phyloP scores from a whole-genome alignment of 2,329 filamentous ascomycete species.

The Thermochaetoides dissita region DNA sequence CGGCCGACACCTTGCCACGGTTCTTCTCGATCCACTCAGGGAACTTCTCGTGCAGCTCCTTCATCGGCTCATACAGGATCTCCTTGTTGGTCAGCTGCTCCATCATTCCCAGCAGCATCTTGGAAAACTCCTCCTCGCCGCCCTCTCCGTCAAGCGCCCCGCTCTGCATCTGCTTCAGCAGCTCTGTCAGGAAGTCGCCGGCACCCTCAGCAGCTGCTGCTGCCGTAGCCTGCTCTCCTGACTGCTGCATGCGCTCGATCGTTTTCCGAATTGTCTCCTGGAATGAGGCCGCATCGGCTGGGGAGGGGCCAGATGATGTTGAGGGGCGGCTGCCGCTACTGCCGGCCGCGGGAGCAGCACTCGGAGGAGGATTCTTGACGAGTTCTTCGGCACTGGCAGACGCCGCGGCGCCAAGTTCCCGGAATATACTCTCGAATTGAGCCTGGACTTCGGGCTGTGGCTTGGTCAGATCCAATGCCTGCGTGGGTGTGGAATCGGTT shows the following conservation, averaged over 20 bases:
- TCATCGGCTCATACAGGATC: conserved; percentile 97
- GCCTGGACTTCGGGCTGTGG: conserved; percentile 55
- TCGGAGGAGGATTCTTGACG: no score
- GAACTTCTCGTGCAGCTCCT: conserved; percentile 87
- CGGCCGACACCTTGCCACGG: conserved; percentile 45
- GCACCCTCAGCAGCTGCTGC: conserved; percentile 52
- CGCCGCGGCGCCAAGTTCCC: conserved; percentile 49
- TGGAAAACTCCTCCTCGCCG: conserved; percentile 75
- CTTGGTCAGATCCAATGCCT: background rate
- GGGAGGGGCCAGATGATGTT: conserved; percentile 6
- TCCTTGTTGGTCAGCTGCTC: conserved; percentile 97
- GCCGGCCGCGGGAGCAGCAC: no score
- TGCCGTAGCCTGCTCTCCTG: conserved; percentile 71
- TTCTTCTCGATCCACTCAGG: conserved; percentile 79
- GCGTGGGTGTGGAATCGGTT: background rate
- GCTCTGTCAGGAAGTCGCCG: conserved; percentile 78
- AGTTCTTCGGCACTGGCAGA: conserved; percentile 19
- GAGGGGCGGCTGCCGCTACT: conserved; percentile 4
- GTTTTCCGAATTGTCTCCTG: conserved; percentile 86
- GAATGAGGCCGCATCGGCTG: conserved; percentile 50
- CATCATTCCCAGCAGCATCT: conserved; percentile 97
- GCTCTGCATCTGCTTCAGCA: conserved; percentile 76
- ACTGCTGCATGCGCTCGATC: conserved; percentile 91
- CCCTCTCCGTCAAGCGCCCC: conserved; percentile 34
- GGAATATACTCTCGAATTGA: conserved; percentile 66